phyloP scores from a whole-genome alignment of 1,284 basidiomycete genomes.

The Stygiomarasmius scandens region DNA sequence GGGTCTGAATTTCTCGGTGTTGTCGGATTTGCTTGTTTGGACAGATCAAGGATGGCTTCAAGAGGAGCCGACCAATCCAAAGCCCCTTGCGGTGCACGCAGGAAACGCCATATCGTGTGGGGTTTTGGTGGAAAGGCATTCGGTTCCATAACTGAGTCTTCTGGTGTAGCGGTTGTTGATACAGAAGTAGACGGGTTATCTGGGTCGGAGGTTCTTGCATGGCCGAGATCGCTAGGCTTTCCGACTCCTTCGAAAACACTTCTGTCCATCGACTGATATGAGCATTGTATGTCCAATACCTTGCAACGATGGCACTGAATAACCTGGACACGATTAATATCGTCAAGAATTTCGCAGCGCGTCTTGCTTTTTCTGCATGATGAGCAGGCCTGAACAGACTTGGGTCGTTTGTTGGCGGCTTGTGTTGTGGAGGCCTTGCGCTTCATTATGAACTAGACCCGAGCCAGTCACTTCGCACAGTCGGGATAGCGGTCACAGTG shows the following conservation, averaged over 20 bases:
- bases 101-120: conserved; percentile 16
- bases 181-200: neutral
- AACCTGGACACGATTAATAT: conserved; percentile 26
- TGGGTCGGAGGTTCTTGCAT: neutral
- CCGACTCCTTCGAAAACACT: conserved; percentile 7
- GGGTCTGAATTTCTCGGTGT: conserved; percentile 1
- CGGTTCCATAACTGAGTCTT: neutral
- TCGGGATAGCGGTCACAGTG: too few relatives aligned
- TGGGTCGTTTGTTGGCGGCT: conserved; percentile 33
- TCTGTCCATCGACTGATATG: conserved; percentile 35
- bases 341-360: conserved; percentile 45
- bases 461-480: too few relatives aligned
- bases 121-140: conserved; percentile 4
- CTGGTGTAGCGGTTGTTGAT: neutral
- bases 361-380: conserved; percentile 47
- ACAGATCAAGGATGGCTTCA: conserved; percentile 23
- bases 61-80: conserved; percentile 28
- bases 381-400: conserved; percentile 40
- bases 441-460: neutral
- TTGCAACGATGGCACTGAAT: conserved; percentile 43
- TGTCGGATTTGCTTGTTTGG: conserved; percentile 12
- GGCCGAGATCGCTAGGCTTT: neutral
- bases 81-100: neutral
- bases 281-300: conserved; percentile 41
- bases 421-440: neutral